A percentile compares a stretch with the other conserved stretches of the same genome.
These are phyloP conservation scores for Phytopythium aichiense DNA, from an alignment of 352 stramenopile genomes.

Conservation along the genomic window DNA sequence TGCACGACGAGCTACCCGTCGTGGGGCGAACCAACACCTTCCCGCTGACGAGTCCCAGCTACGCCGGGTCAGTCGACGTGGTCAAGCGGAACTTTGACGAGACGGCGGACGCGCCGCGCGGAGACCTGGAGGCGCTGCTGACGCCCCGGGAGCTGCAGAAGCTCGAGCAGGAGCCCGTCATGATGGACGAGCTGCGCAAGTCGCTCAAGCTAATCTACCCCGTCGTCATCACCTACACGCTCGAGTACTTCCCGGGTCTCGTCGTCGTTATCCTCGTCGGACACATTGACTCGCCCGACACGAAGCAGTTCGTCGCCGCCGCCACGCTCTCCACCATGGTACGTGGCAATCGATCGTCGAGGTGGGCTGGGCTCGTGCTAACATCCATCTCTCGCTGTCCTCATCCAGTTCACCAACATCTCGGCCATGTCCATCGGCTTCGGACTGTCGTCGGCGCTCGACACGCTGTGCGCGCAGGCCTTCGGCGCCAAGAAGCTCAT, in stretches of 20 bases:
- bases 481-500: constrained; percentile 51
- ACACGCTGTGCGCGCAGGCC: constrained; percentile 78
- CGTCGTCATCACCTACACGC: constrained; percentile 43
- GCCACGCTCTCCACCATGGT: constrained; percentile 57
- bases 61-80: constrained; percentile 29
- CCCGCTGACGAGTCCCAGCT: constrained; percentile 44
- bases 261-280: constrained; percentile 58
- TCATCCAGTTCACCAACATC: constrained; percentile 59
- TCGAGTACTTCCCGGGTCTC: constrained; percentile 54
- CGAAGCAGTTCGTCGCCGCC: constrained; percentile 55
- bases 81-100: constrained; percentile 35
- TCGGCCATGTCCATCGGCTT: constrained; percentile 70
- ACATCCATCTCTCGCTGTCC: not conserved
- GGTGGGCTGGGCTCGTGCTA: not conserved
- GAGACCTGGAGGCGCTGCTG: not conserved
- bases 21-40: constrained; percentile 52
- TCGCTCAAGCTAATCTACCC: constrained; percentile 42
- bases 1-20: constrained; percentile 26
- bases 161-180: not conserved
- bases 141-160: not conserved
- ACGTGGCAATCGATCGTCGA: not conserved
- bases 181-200: constrained; percentile 36
- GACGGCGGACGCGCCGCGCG: not conserved
- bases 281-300: constrained; percentile 54
- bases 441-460: constrained; percentile 64